Conservation (phyloP, 2,329 filamentous ascomycete species). For the Coniochaeta prunicola region DNA sequence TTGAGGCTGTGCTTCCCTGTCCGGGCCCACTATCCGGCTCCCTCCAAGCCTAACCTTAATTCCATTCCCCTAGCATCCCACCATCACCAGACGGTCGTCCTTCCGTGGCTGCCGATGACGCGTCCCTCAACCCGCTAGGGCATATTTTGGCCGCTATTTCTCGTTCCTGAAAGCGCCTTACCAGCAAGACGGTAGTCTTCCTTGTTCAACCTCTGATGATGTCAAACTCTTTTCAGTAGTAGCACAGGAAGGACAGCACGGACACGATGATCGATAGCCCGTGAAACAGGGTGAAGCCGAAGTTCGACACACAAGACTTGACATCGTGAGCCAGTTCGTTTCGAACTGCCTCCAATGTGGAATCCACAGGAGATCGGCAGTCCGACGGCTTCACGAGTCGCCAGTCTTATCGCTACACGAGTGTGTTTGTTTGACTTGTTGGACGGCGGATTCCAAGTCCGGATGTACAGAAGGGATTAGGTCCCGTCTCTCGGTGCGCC, state of each 20-base stretch:
- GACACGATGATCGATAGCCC: no score
- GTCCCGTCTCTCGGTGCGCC: not conserved
- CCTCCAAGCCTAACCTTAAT: not conserved
- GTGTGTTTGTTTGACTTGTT: not conserved
- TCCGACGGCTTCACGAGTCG: not conserved
- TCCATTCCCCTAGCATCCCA: slow-evolving; percentile 1
- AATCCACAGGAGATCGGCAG: not conserved
- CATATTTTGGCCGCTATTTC: not conserved
- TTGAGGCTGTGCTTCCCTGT: not conserved
- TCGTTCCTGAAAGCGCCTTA: not conserved
- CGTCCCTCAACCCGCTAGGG: slow-evolving; percentile 7
- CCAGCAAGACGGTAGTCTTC: not conserved
- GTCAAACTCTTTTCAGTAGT: not conserved
- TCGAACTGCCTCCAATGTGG: not conserved
- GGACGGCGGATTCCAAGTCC: not conserved
- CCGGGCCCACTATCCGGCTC: not conserved
- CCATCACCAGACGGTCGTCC: slow-evolving; percentile 7
- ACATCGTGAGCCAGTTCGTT: not conserved
- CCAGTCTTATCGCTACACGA: not conserved
- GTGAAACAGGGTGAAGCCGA: not conserved
- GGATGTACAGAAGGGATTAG: not conserved
- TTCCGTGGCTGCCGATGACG: slow-evolving; percentile 16
- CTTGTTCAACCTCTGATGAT: not conserved
- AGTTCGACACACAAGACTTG: not conserved
- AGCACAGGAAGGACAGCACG: not conserved